Percentiles rank a stretch among this genome's conserved stretches.
These are phyloP conservation scores for Excoecaria cochinchinensis DNA, from an alignment of 345 rosid genomes.

Conservation along the genomic window DNA sequence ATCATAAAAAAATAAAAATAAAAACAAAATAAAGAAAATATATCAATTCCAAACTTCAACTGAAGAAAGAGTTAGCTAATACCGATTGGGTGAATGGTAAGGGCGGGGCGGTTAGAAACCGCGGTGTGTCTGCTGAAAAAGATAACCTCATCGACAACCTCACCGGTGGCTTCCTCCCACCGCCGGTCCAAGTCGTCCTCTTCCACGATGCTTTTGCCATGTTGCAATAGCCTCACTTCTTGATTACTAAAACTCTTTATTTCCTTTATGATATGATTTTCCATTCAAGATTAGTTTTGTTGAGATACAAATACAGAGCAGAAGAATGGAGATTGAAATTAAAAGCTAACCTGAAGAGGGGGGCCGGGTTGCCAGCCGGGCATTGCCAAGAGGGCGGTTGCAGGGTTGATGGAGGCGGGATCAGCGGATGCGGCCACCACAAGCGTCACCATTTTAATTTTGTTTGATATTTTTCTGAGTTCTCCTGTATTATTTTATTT, in stretches of 20 bases:
- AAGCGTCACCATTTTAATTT: constrained; percentile 51
- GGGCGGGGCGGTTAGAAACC: constrained; percentile 85
- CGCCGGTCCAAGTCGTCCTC: constrained; percentile 82
- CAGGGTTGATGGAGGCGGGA: constrained; percentile 92
- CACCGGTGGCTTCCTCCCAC: constrained; percentile 85
- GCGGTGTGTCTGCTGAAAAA: constrained; percentile 94
- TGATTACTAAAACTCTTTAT: constrained; percentile 54
- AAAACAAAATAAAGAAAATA: background rate
- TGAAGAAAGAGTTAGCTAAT: background rate
- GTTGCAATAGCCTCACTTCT: constrained; percentile 63
- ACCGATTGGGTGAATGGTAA: constrained; percentile 91
- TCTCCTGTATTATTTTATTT: background rate
- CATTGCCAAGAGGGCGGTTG: constrained; percentile 63
- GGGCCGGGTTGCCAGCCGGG: constrained; percentile 64
- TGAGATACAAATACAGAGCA: background rate
- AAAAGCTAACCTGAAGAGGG: constrained; percentile 43
- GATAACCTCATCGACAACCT: constrained; percentile 72
- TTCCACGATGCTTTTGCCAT: constrained; percentile 54
- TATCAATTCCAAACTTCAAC: background rate
- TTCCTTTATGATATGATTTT: constrained; percentile 27
- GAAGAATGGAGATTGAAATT: background rate
- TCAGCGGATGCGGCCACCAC: constrained; percentile 75
- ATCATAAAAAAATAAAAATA: too few species aligned
- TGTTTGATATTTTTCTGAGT: background rate
- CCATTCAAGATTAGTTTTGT: background rate